phyloP scores from a whole-genome alignment of 495 filamentous ascomycete genomes.

The Beverwykella pulmonaria region DNA sequence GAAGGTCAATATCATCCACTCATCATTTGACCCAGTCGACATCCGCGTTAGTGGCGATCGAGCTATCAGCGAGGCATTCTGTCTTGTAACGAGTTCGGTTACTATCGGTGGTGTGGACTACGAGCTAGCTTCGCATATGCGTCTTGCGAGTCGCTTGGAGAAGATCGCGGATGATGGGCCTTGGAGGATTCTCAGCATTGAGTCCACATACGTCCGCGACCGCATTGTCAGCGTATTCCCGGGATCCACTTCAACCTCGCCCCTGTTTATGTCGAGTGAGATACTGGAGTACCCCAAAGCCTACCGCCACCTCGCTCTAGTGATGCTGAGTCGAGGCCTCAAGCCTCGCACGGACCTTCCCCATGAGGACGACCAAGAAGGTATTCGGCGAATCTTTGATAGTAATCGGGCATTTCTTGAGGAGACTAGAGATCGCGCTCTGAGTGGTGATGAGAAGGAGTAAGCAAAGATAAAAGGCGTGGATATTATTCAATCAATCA shows the following conservation, averaged over 20 bases:
- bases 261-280: not conserved
- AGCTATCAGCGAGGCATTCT: conserved; percentile 15
- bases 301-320: conserved; percentile 10
- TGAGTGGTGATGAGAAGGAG: no score
- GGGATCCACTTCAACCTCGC: conserved; percentile 6
- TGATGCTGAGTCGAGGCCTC: conserved; percentile 15
- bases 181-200: conserved; percentile 8
- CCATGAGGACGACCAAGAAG: conserved; percentile 11
- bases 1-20: conserved; percentile 16
- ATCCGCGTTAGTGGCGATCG: conserved; percentile 3
- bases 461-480: no score
- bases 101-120: conserved; percentile 11
- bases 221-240: conserved; percentile 8
- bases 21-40: conserved; percentile 9
- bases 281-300: conserved; percentile 5
- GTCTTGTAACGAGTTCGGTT: conserved; percentile 6
- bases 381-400: conserved; percentile 11
- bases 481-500: no score
- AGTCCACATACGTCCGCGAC: conserved; percentile 5
- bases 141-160: conserved; percentile 12
- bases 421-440: not conserved
- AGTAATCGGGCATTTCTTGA: conserved; percentile 16
- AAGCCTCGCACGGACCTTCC: conserved; percentile 11
- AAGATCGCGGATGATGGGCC: not conserved
- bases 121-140: conserved; percentile 15